Conservation (phyloP, 2,329 filamentous ascomycete species). For the Nannizziopsis barbatae region DNA sequence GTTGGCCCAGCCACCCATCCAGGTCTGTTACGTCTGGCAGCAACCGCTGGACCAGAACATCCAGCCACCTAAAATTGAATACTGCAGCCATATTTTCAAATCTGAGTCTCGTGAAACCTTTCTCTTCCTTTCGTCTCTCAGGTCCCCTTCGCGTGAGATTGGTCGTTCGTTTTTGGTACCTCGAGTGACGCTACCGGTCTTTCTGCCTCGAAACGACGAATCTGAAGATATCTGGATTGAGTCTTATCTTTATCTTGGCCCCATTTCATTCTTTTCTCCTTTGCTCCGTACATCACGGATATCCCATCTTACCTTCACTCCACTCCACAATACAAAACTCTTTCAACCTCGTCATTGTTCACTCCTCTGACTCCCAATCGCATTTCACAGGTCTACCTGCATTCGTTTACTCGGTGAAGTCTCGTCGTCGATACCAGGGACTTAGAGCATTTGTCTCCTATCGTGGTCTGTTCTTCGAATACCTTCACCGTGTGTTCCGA, state of each 20-base stretch:
- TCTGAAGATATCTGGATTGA: not conserved
- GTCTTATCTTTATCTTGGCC: not conserved
- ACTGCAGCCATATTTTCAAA: not conserved
- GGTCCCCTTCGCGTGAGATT: constrained; percentile 5
- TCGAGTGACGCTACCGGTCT: not conserved
- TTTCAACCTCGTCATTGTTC: not conserved
- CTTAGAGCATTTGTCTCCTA: no score
- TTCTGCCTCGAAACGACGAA: not conserved
- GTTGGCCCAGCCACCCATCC: constrained; percentile 33
- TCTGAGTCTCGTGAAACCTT: not conserved
- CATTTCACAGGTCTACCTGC: no score
- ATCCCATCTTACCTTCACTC: not conserved
- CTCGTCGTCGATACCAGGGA: no score
- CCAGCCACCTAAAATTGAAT: not conserved
- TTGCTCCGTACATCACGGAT: not conserved
- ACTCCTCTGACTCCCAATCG: not conserved
- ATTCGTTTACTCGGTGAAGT: no score
- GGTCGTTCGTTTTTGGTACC: constrained; percentile 3
- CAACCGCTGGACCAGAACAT: not conserved
- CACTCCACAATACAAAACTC: not conserved
- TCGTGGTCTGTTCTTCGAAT: no score
- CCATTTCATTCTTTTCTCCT: not conserved
- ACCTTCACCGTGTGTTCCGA: no score
- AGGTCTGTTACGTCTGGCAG: not conserved
- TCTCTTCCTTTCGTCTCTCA: not conserved